Conservation (phyloP, 2,329 filamentous ascomycete species). For the Zasmidium citrigriseum region DNA sequence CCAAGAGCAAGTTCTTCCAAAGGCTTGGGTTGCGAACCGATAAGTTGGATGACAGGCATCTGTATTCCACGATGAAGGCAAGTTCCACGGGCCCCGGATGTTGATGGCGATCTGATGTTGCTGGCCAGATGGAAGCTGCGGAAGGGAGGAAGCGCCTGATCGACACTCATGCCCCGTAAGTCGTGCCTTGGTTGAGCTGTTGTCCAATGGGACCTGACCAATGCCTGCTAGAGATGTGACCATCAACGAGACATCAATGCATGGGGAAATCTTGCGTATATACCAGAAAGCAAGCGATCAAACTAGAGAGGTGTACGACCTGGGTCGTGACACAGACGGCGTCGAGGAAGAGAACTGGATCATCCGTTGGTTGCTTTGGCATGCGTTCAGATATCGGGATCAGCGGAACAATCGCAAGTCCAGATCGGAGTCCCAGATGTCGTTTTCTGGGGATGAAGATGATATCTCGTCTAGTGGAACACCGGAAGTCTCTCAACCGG, state of each 20-base stretch:
- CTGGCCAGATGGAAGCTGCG: constrained; percentile 34
- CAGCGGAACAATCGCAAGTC: constrained; percentile 18
- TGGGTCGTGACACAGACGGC: constrained; percentile 42
- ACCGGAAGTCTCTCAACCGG: background rate
- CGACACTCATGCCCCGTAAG: constrained; percentile 31
- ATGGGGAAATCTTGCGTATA: constrained; percentile 45
- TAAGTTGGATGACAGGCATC: constrained; percentile 31
- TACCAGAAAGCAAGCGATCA: constrained; percentile 39
- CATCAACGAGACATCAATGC: constrained; percentile 49
- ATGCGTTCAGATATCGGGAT: constrained; percentile 47
- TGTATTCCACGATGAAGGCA: constrained; percentile 49
- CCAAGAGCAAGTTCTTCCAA: constrained; percentile 45
- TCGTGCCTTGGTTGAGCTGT: background rate
- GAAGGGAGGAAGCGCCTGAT: constrained; percentile 41
- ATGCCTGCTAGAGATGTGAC: constrained; percentile 40
- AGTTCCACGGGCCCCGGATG: background rate
- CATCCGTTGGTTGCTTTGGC: constrained; percentile 53
- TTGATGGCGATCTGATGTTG: background rate
- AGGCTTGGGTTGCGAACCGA: constrained; percentile 42
- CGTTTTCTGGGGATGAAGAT: constrained; percentile 9
- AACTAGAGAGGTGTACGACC: constrained; percentile 44
- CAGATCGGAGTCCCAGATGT: background rate
- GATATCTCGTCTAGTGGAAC: background rate
- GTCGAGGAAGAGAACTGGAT: constrained; percentile 52
- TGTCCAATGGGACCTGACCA: background rate